Conservation (phyloP, 2,329 filamentous ascomycete species). For the Diaporthe sp. region DNA sequence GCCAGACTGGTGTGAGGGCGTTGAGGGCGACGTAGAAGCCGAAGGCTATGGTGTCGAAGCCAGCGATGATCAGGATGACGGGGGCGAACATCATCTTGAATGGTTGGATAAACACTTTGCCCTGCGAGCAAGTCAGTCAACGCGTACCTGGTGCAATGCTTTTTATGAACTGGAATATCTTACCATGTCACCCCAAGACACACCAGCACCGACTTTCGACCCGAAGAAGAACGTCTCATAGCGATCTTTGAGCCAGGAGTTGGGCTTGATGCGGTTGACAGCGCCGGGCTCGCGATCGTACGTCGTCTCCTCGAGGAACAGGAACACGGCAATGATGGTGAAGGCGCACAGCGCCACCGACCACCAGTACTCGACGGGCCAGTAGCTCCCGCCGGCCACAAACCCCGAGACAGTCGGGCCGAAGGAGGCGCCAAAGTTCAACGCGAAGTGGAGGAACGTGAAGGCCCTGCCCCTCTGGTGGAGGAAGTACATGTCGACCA, state of each 20-base stretch:
- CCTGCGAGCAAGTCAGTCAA: background rate
- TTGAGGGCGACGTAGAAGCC: slow-evolving; percentile 60
- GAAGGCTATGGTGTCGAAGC: slow-evolving; percentile 59
- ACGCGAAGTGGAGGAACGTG: slow-evolving; percentile 52
- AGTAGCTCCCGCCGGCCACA: slow-evolving; percentile 52
- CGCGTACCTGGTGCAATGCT: background rate
- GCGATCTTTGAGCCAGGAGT: slow-evolving; percentile 46
- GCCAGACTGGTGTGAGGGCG: slow-evolving; percentile 53
- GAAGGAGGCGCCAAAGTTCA: slow-evolving; percentile 54
- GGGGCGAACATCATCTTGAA: slow-evolving; percentile 51
- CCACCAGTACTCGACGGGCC: slow-evolving; percentile 59
- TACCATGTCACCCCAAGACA: slow-evolving; percentile 42
- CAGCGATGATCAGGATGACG: slow-evolving; percentile 54
- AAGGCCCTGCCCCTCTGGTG: slow-evolving; percentile 58
- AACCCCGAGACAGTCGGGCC: slow-evolving; percentile 57
- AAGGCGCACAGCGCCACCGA: slow-evolving; percentile 54
- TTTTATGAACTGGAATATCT: no score
- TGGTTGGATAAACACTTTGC: slow-evolving; percentile 44
- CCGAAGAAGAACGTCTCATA: slow-evolving; percentile 51
- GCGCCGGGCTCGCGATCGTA: slow-evolving; percentile 49
- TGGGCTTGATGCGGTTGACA: slow-evolving; percentile 43
- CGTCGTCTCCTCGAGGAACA: slow-evolving; percentile 57
- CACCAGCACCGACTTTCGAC: slow-evolving; percentile 40
- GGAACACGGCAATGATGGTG: slow-evolving; percentile 52
- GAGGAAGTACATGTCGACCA: slow-evolving; percentile 60